Evolutionary conservation across 2,329 filamentous ascomycete genomes (phyloP).

Genomic region (Sporothrix humicola): DNA sequence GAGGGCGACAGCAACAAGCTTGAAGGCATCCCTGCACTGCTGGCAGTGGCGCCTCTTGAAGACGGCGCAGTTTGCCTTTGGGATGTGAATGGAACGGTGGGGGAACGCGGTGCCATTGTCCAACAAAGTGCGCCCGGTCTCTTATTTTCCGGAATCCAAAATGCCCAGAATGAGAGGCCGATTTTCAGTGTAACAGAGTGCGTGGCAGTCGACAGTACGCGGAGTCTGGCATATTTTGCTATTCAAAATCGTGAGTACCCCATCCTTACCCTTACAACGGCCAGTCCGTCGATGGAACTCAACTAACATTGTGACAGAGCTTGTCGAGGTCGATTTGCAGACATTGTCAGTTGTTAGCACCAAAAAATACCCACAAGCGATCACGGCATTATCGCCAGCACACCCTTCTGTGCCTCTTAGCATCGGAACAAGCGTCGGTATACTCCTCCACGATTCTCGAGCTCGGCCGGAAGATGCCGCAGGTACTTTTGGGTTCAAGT

Average conservation of each 20-base stretch:
- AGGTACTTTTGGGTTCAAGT: constrained; percentile 41
- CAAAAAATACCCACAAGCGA: constrained; percentile 77
- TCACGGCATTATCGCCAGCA: constrained; percentile 79
- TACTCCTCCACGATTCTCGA: constrained; percentile 83
- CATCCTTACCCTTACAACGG: no score
- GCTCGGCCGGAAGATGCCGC: constrained; percentile 43
- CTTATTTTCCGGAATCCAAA: constrained; percentile 61
- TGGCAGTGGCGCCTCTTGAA: constrained; percentile 78
- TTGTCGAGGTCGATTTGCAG: constrained; percentile 82
- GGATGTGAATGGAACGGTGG: constrained; percentile 68
- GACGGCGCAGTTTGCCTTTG: constrained; percentile 88
- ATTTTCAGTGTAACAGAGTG: constrained; percentile 76
- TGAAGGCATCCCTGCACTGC: constrained; percentile 48
- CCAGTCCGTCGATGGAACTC: no score
- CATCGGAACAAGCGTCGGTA: constrained; percentile 78
- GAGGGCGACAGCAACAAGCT: background rate
- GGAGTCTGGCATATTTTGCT: constrained; percentile 76
- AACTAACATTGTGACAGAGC: constrained; percentile 47
- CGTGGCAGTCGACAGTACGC: constrained; percentile 75
- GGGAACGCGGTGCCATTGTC: constrained; percentile 65
- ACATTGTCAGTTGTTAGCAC: constrained; percentile 72
- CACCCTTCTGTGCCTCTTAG: constrained; percentile 73
- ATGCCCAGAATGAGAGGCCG: constrained; percentile 55
- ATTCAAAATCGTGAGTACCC: constrained; percentile 64
- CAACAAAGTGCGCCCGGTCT: constrained; percentile 70